Conservation (phyloP, 1,284 basidiomycete species). For the Ceratobasidium sp. region DNA sequence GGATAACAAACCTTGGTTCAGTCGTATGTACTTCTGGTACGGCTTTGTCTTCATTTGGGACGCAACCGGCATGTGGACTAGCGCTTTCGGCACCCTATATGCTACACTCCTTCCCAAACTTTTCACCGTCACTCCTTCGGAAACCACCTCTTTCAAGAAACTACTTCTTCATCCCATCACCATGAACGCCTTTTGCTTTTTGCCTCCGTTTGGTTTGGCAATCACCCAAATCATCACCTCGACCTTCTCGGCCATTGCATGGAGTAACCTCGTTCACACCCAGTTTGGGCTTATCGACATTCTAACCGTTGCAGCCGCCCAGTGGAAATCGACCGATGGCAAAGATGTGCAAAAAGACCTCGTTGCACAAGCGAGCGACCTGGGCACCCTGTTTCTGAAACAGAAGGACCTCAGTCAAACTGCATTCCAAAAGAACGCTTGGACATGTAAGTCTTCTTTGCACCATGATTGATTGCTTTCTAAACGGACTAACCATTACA, state of each 20-base stretch:
- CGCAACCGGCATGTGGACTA: slow-evolving; percentile 39
- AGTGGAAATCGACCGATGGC: not conserved
- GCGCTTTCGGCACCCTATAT: slow-evolving; percentile 44
- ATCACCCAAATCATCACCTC: slow-evolving; percentile 37
- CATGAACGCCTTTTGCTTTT: slow-evolving; percentile 29
- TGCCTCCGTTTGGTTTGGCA: slow-evolving; percentile 18
- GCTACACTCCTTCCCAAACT: slow-evolving; percentile 34
- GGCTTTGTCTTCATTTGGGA: slow-evolving; percentile 44
- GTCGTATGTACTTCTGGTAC: slow-evolving; percentile 45
- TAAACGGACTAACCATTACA: not conserved
- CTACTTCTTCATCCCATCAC: slow-evolving; percentile 35
- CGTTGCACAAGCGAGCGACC: not conserved
- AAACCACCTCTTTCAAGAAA: not conserved
- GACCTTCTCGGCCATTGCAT: slow-evolving; percentile 21
- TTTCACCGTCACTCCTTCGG: slow-evolving; percentile 20
- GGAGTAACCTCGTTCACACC: slow-evolving; percentile 40
- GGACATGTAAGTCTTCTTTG: slow-evolving; percentile 7
- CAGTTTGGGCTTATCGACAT: slow-evolving; percentile 32
- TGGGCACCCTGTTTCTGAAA: slow-evolving; percentile 31
- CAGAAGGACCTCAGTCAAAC: slow-evolving; percentile 31
- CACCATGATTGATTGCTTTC: not conserved
- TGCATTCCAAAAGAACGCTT: slow-evolving; percentile 28
- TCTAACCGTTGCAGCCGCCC: not conserved
- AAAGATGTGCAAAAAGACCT: slow-evolving; percentile 7
- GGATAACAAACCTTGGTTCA: not conserved